A percentile compares a stretch with the other conserved stretches of the same genome.
Evolutionary conservation across 2,329 filamentous ascomycete species (phyloP).

Genomic region (Talaromyces sp.): DNA sequence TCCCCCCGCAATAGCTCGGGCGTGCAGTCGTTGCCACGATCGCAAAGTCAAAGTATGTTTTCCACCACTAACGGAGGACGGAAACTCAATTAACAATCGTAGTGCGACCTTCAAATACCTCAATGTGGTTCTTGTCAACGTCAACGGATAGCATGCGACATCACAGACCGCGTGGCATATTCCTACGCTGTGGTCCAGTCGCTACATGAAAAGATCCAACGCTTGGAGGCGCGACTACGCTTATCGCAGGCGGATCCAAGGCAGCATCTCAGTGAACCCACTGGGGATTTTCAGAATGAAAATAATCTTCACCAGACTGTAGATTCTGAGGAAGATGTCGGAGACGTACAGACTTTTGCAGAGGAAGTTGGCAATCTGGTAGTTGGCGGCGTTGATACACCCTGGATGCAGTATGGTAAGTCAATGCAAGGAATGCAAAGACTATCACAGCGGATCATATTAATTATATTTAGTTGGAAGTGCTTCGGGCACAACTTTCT

Average conservation of each 20-base stretch:
- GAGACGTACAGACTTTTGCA: not conserved
- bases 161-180: not conserved
- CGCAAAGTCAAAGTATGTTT: slow-evolving; percentile 1
- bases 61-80: too few relatives aligned
- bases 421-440: not conserved
- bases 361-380: not conserved
- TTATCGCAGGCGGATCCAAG: slow-evolving; percentile 3
- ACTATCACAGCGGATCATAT: not conserved
- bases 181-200: not conserved
- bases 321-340: not conserved
- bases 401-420: slow-evolving; percentile 1
- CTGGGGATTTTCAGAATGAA: slow-evolving; percentile 1
- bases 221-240: not conserved
- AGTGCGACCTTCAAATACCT: not conserved
- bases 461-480: not conserved
- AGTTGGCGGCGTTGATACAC: not conserved
- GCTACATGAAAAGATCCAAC: slow-evolving; percentile 1
- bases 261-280: not conserved
- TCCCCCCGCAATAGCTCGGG: not conserved
- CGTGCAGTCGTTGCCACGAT: slow-evolving; percentile 3
- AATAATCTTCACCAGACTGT: not conserved
- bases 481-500: not conserved
- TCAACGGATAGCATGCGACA: not conserved
- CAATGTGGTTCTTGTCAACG: not conserved
- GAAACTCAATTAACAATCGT: not conserved